Percentiles rank a stretch among this genome's conserved stretches.
Evolutionary conservation across 176 grass and related monocot species (phyloP).

Genomic region (Canna indica): DNA sequence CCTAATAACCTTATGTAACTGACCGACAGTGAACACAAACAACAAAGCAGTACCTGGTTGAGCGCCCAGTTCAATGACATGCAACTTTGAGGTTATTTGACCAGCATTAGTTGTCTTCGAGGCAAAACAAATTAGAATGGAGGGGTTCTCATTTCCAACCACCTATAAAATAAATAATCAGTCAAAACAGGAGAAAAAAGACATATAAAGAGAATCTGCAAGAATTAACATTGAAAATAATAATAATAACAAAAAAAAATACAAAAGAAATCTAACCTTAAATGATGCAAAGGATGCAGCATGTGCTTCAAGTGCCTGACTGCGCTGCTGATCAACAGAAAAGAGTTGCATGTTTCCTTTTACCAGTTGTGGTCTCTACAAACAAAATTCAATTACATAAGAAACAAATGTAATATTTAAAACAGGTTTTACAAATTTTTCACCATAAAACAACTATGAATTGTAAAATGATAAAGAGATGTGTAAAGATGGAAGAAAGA

Average conservation of each 20-base stretch:
- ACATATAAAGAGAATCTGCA: neutral
- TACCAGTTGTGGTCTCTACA: conserved; percentile 81
- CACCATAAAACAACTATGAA: too few relatives aligned
- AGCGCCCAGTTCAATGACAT: conserved; percentile 91
- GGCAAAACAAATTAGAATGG: conserved; percentile 85
- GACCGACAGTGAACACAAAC: neutral
- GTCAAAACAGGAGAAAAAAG: conserved; percentile 1
- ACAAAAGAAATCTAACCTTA: conserved; percentile 34
- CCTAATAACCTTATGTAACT: neutral
- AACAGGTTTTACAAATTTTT: neutral
- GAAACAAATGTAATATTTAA: conserved; percentile 6
- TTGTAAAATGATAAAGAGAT: too few relatives aligned
- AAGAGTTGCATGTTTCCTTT: conserved; percentile 99
- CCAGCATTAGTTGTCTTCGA: conserved; percentile 85
- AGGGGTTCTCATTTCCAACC: conserved; percentile 84
- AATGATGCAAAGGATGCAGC: conserved; percentile 85
- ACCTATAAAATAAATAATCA: conserved; percentile 33
- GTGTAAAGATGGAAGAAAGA: too few relatives aligned
- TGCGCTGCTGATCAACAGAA: conserved; percentile 96
- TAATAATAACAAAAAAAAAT: neutral
- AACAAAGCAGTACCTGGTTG: conserved; percentile 51
- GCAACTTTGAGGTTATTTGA: conserved; percentile 80
- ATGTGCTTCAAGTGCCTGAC: conserved; percentile 98
- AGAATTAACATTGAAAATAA: neutral
- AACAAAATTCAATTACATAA: conserved; percentile 13